A percentile compares a stretch with the other conserved stretches of the same genome.
Conservation (phyloP, 2,329 filamentous ascomycete genomes). For the Cercospora sp. region DNA sequence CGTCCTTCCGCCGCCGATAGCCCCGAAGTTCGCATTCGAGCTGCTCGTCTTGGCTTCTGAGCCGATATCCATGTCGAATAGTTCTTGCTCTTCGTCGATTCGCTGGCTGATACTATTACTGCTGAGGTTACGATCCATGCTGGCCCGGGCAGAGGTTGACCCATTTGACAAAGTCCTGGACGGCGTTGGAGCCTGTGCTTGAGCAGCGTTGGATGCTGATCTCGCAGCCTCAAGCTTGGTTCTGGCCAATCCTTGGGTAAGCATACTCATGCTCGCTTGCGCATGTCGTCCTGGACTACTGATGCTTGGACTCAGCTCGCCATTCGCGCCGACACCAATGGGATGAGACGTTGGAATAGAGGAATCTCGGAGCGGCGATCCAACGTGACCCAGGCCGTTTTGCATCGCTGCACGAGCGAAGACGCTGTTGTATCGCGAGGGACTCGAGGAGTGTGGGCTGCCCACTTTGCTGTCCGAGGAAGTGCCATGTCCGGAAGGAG, state of each 20-base stretch:
- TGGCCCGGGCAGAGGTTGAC: slow-evolving; percentile 18
- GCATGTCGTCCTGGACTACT: slow-evolving; percentile 56
- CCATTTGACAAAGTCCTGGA: slow-evolving; percentile 28
- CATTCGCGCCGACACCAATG: slow-evolving; percentile 21
- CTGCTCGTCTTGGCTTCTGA: slow-evolving; percentile 15
- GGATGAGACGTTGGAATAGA: slow-evolving; percentile 28
- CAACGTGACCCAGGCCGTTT: slow-evolving; percentile 57
- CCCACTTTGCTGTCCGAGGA: slow-evolving; percentile 45
- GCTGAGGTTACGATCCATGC: slow-evolving; percentile 28
- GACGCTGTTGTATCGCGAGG: slow-evolving; percentile 61
- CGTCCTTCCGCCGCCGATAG: slow-evolving; percentile 25
- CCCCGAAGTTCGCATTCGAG: slow-evolving; percentile 19
- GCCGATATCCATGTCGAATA: slow-evolving; percentile 31
- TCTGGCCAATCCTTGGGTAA: slow-evolving; percentile 54
- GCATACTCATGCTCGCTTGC: slow-evolving; percentile 61
- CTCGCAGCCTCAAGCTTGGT: slow-evolving; percentile 40
- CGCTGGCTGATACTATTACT: slow-evolving; percentile 29
- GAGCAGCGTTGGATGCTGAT: slow-evolving; percentile 21
- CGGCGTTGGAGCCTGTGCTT: slow-evolving; percentile 8
- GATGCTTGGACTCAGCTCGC: slow-evolving; percentile 45
- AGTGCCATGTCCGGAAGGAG: slow-evolving; percentile 46
- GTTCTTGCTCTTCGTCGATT: slow-evolving; percentile 29
- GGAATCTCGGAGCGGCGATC: slow-evolving; percentile 64
- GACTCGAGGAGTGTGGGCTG: slow-evolving; percentile 60
- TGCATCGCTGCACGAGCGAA: slow-evolving; percentile 44